Evolutionary conservation across 768 basidiomycete species (phyloP), one percentile per base, ranked within the genome.

Genomic region (Hypholoma sublateritium): DNA sequence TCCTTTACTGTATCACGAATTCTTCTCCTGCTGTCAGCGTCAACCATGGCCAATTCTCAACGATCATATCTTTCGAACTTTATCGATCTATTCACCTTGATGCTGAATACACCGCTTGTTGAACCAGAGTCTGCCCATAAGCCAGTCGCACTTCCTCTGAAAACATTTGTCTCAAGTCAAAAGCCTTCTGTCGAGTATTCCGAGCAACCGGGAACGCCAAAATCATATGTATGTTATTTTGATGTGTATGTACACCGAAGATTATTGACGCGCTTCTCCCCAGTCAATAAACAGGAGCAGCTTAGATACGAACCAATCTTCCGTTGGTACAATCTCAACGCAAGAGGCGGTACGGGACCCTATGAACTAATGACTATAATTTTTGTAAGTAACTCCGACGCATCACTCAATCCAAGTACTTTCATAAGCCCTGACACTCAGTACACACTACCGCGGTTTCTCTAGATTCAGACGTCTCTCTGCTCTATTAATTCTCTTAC

Each of bases 41-140:
- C 28, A 32, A 9, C 28, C 28, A 32, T 32, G 28, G 28, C 5
- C 5, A 32, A 32, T 5, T 32, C 25, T 12, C 14, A 50, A 17
- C 43, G 22, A 19, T 49, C 55, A 50, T 59, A 57, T 45, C 62
- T 67, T 7, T 62, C 58, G 3, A 65, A 62, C 12, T 35, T 72
- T 36, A 50, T 64, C 4, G 61, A 67, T 43, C 63, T 69, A n/a
- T 70, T 73, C 59, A 70, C 67, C 5, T 58, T 71, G 21, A 67
- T 76, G 59, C 46, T 70, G 24, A 73, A 75, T 49, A 74, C 75
- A 14, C 73, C 74, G 0, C 61, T 77, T 4, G 67, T 70, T 11
- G 72, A 73, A 37, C 61, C 64, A 32, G 63, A 70, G 21, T 56
- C 63, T 8, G 45, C 52, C 4, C 61, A 46, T 1, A 24, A 44